A percentile compares a stretch with the other conserved stretches of the same genome.
Conservation (phyloP, 78 protist species). For the Dictyostelium capitatum region DNA sequence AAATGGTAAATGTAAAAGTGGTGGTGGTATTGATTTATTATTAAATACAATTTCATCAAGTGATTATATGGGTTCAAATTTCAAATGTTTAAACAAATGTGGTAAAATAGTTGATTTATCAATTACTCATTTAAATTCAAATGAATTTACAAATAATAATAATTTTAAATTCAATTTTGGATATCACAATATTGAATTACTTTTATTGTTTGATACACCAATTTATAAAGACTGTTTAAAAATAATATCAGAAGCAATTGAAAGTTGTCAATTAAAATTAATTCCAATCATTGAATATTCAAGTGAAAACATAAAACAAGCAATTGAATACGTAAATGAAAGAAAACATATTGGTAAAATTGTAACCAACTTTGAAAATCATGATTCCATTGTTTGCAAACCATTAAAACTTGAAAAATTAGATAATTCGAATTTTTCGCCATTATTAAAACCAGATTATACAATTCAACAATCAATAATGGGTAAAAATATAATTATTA, state of each 20-base stretch:
- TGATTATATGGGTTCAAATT: neutral
- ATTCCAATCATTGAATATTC: constrained; percentile 15
- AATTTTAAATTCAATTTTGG: neutral
- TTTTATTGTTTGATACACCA: neutral
- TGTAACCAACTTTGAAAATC: neutral
- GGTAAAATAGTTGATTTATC: constrained; percentile 8
- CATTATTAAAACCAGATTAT: neutral
- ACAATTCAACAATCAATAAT: too few relatives aligned
- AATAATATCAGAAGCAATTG: constrained; percentile 1
- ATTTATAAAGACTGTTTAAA: neutral
- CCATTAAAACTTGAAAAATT: neutral
- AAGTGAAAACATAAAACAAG: neutral
- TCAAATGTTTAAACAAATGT: neutral
- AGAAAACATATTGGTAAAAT: constrained; percentile 3
- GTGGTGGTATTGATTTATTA: constrained; percentile 9
- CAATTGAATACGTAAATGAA: constrained; percentile 14
- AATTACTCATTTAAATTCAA: neutral
- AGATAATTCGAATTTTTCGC: neutral
- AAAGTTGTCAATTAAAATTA: neutral
- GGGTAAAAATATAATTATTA: constrained; percentile 6
- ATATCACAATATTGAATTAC: constrained; percentile 1
- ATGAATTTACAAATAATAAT: neutral
- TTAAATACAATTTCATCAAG: neutral
- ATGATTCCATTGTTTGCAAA: neutral
- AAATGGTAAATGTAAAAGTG: too few relatives aligned